Evolutionary conservation across 2,329 filamentous ascomycete species (phyloP), one percentile per base, ranked within the genome.

Genomic region (Aspergillus amoenus): DNA sequence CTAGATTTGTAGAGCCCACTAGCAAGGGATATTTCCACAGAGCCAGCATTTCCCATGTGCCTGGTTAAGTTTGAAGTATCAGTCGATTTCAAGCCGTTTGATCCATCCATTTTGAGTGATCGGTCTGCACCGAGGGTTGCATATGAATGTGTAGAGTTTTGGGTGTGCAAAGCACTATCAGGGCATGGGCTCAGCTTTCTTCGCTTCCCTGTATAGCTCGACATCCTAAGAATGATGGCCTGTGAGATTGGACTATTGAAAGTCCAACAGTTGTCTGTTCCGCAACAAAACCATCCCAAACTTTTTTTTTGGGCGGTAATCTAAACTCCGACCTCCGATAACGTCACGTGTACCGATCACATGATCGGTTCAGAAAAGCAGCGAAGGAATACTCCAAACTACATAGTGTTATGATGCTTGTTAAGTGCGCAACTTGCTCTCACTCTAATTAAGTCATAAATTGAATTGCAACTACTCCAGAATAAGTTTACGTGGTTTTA

Each of bases 1-100:
- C 81, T 87, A 43, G 84, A 87, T 67, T 87, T 87, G 76, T 83
- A 87, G n/a, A 82, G 78, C 47, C 82, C 82, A 32, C 77, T 79
- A 13, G 75, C 68, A 62, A 70, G 62, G 30, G 72, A 70, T 47
- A 74, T 61, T 60, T 77, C 71, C 30, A 68, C 68, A 48, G 69
- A 72, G 22, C 63, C 66, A 48, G 65, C 66, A 59, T 61, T 63
- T 46, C 65, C 68, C 37, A 41, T 61, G 46, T 59, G 62, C 39
- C 61, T 64, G 11, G 27, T 55, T 22, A 44, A 30, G 44, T 32
- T 54, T 17, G 34, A 42, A 12, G 27, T 13, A 37, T 40, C 42
- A 6, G 12, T 17, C 30, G 39, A 42, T 42, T 42, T 53, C 17
- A 40, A n/a, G 5, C 34, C 22, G 54, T 57, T 63, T 50, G 55